A percentile compares a stretch with the other conserved stretches of the same genome.
Conservation (phyloP, 164 flowering plant species). For the Tinospora cordifolia region DNA sequence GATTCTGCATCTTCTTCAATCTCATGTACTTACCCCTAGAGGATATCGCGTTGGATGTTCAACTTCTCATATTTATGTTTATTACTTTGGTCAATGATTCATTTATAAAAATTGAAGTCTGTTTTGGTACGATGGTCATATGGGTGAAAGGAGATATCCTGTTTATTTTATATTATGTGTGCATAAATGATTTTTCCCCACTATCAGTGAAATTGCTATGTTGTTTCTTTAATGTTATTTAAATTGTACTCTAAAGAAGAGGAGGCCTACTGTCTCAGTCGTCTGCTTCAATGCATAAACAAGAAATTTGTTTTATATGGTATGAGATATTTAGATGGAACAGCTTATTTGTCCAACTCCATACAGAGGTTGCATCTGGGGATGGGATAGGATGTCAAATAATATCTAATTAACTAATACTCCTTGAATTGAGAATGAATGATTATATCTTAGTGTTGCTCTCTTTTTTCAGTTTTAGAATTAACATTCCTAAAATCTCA, state of each 20-base stretch:
- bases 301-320: not conserved
- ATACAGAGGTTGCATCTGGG: not conserved
- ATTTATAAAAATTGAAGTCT: too few relatives aligned
- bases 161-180: too few relatives aligned
- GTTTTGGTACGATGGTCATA: too few relatives aligned
- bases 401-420: not conserved
- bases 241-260: not conserved
- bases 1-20: too few relatives aligned
- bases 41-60: too few relatives aligned
- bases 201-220: too few relatives aligned
- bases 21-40: too few relatives aligned
- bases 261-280: not conserved
- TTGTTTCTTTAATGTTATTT: not conserved
- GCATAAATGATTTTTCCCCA: too few relatives aligned
- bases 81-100: too few relatives aligned
- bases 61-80: too few relatives aligned
- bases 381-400: not conserved
- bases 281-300: not conserved
- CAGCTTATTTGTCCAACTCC: not conserved
- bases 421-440: not conserved
- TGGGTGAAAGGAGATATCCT: too few relatives aligned
- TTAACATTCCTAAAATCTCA: not conserved
- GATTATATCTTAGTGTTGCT: not conserved
- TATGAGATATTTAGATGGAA: not conserved
- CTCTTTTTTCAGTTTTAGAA: not conserved